Evolutionary conservation across 306 rosid genomes (phyloP), one percentile per base, ranked within the genome.

Genomic region (Vachellia collinsii): DNA sequence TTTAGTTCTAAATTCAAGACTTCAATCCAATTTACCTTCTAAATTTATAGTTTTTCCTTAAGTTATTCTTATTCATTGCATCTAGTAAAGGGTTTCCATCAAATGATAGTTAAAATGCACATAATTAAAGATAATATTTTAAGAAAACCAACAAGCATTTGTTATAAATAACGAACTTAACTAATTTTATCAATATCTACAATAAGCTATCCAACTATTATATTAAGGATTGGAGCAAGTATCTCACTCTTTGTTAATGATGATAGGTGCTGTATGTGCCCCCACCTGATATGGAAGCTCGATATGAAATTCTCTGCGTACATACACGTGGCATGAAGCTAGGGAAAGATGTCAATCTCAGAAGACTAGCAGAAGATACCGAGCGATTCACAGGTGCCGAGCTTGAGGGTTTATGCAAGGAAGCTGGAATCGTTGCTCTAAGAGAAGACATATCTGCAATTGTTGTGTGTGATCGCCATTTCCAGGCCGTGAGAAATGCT

Each of bases 331-430:
- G 83, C 53, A 93, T 91, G 96, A 89, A 72, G 74, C 56, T 85
- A 7, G 89, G 83, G 37, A 70, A 67, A 3, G 96, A 90, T 50
- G 96, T 95, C 53, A 82, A 93, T 87, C 93, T 95, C 70, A 81
- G 84, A 79, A 71, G 53, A 74, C 83, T 93, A 79, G 96, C 99
- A 53, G 90, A 83, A 86, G 89, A 89, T 23, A 90, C 98, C 0
- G 96, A 95, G 69, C 91, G 81, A 63, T 93, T 93, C 87, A 93
- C 99, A 3, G 99, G 99, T 39, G 98, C 98, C 6, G 99, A 95
- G 77, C 86, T 95, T 34, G 94, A 90, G 80, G 93, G 95, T 23
- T 77, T 95, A 38, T 95, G 99, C 83, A 86, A 73, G 83, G 98
- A 93, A 89, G 97, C 95, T 23, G 98, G 98, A 75, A 86, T 88